A percentile compares a stretch with the other conserved stretches of the same genome.
Conservation (phyloP, 192 early-diverging fungal genomes). For the Rhizophagus prolifer region DNA sequence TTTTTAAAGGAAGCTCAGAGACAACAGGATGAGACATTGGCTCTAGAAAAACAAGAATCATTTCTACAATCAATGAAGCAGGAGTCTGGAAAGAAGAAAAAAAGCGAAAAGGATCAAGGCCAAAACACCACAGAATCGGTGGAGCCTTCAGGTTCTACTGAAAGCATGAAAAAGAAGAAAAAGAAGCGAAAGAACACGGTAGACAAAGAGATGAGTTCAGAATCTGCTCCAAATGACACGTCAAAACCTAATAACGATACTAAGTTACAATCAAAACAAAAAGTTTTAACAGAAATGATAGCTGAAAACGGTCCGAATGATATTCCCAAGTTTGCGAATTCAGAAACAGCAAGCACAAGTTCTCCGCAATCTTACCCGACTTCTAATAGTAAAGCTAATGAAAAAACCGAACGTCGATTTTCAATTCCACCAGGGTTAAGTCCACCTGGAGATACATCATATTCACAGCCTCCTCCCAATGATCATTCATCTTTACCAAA, state of each 20-base stretch:
- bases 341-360: not conserved
- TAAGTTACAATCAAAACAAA: not conserved
- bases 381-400: not conserved
- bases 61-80: slow-evolving; percentile 53
- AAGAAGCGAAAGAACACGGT: not conserved
- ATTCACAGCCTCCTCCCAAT: not conserved
- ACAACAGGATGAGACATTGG: slow-evolving; percentile 59
- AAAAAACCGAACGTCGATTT: not conserved
- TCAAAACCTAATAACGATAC: not conserved
- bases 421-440: not conserved
- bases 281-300: not conserved
- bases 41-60: slow-evolving; percentile 51
- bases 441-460: not conserved
- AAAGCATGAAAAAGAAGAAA: slow-evolving; percentile 12
- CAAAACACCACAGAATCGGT: not conserved
- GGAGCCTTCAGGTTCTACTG: not conserved
- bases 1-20: slow-evolving; percentile 76
- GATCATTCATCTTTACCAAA: not conserved
- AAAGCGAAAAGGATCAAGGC: slow-evolving; percentile 8
- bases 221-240: not conserved
- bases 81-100: slow-evolving; percentile 10
- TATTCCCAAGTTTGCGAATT: not conserved
- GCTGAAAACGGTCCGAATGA: not conserved
- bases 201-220: not conserved
- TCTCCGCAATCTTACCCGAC: not conserved